Evolutionary conservation across 345 rosid genomes (phyloP), one percentile per base, ranked within the genome.

Genomic region (Arabidopsis arenosa): DNA sequence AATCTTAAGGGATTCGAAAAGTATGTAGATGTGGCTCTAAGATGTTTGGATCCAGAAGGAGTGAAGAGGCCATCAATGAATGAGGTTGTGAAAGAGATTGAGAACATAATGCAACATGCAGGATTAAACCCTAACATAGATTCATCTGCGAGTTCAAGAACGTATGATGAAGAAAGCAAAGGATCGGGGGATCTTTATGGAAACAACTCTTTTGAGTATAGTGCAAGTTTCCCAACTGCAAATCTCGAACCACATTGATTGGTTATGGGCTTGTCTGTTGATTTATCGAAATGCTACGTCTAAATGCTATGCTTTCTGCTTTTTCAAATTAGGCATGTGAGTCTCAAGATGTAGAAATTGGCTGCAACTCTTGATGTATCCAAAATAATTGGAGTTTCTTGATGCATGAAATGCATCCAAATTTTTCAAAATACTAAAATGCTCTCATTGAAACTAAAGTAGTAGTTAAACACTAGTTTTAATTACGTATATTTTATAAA

Each of bases 41-140:
- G 11, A 23, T 62, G 66, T 4, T 51, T 62, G 1, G 51, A 40
- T 6, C 35, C 4, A 4, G 36, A 62, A 5, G 66, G 66, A 23
- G 51, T 21, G 13, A 62, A 62, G 1, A 62, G 51, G 13, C 66
- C 66, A 62, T 41, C 18, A 0, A 62, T 62, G 66, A 7, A 32
- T 62, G 66, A 62, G 3, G 66, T 62, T 41, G 66, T 62, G 17
- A 41, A 41, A 62, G 66, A 41, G 49, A 62, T 62, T 62, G 66
- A 62, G 21, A 2, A 41, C 51, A 62, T 62, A 23, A 23, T 62
- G 66, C 6, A 41, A 0, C 18, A 7, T 21, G 51, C 18, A 4
- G 51, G 66, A 23, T 1, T 62, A 41, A 40, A 15, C 11, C 49
- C 66, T 40, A 61, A 40, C 6, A 2, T 23, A 40, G 66, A 40